These are phyloP conservation scores for Phytopythium litorale DNA, from an alignment of 352 stramenopile species.

Conservation along the genomic window DNA sequence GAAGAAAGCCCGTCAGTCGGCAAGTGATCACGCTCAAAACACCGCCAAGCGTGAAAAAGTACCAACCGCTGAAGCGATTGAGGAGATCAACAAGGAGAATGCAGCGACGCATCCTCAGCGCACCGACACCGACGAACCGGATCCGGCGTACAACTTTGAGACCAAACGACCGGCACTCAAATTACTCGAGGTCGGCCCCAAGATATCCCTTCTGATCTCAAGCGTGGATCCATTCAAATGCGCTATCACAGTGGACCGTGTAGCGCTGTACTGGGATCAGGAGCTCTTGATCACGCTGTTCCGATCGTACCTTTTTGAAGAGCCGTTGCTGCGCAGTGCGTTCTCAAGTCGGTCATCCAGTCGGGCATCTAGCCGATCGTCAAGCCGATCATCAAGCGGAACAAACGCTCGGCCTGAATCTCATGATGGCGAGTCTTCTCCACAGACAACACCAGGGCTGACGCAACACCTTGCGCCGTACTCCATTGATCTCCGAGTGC, in stretches of 20 bases:
- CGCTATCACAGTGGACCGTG: conserved; percentile 45
- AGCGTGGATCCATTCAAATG: conserved; percentile 48
- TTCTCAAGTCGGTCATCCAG: conserved; percentile 16
- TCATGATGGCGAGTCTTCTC: conserved; percentile 9
- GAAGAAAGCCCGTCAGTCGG: conserved; percentile 1
- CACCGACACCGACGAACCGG: conserved; percentile 15
- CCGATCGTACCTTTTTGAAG: conserved; percentile 45
- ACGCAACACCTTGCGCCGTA: background rate
- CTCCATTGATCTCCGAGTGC: conserved; percentile 33
- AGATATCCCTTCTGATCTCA: conserved; percentile 46
- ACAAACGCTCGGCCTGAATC: background rate
- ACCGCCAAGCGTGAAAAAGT: conserved; percentile 28
- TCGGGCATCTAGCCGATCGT: conserved; percentile 10
- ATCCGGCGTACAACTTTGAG: conserved; percentile 36
- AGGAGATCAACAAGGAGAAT: conserved; percentile 27
- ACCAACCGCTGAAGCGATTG: conserved; percentile 26
- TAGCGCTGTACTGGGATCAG: conserved; percentile 69
- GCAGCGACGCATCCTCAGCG: background rate
- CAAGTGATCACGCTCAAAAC: background rate
- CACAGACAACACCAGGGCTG: conserved; percentile 7
- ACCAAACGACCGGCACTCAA: conserved; percentile 43
- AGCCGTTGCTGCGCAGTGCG: conserved; percentile 16
- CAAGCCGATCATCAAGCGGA: conserved; percentile 24
- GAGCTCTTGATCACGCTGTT: conserved; percentile 58
- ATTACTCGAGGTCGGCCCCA: conserved; percentile 53